A percentile compares a stretch with the other conserved stretches of the same genome.
phyloP scores from a whole-genome alignment of 2,329 filamentous ascomycete genomes.

The Bipolaris oryzae region DNA sequence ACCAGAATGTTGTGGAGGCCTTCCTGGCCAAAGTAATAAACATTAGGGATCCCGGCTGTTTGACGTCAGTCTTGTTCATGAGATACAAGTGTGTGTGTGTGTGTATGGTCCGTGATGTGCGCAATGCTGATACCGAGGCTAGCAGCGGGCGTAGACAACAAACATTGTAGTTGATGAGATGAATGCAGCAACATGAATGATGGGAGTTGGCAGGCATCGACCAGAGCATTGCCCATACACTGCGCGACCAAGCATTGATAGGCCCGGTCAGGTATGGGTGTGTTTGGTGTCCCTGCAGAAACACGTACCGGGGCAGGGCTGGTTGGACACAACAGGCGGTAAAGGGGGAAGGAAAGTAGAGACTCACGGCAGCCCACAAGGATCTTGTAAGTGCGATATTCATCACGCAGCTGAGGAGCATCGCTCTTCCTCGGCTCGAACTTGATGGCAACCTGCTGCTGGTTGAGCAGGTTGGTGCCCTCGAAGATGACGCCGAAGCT shows the following conservation, averaged over 20 bases:
- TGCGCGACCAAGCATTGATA: background rate
- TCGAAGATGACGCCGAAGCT: conserved; percentile 99
- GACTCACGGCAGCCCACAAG: conserved; percentile 97
- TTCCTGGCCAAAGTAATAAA: conserved; percentile 99
- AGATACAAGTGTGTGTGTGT: background rate
- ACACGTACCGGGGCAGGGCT: background rate
- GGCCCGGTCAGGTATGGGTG: background rate
- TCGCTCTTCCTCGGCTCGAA: conserved; percentile 99
- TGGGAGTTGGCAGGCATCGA: background rate
- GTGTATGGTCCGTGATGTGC: background rate
- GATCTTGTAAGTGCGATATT: conserved; percentile 99
- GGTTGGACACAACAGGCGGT: conserved; percentile 5
- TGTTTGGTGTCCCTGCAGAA: background rate
- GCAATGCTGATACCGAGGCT: background rate
- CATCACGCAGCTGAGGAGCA: conserved; percentile 94
- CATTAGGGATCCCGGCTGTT: conserved; percentile 94
- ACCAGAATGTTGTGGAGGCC: conserved; percentile 98
- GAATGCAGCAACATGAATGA: background rate
- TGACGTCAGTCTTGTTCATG: conserved; percentile 18
- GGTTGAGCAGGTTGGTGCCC: conserved; percentile 97
- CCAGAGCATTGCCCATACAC: background rate
- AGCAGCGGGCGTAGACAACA: background rate
- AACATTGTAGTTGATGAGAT: background rate
- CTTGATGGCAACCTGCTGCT: conserved; percentile 99
- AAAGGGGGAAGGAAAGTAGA: conserved; percentile 20